Conservation (phyloP, 2,329 filamentous ascomycete species). For the Epichloe elymi region DNA sequence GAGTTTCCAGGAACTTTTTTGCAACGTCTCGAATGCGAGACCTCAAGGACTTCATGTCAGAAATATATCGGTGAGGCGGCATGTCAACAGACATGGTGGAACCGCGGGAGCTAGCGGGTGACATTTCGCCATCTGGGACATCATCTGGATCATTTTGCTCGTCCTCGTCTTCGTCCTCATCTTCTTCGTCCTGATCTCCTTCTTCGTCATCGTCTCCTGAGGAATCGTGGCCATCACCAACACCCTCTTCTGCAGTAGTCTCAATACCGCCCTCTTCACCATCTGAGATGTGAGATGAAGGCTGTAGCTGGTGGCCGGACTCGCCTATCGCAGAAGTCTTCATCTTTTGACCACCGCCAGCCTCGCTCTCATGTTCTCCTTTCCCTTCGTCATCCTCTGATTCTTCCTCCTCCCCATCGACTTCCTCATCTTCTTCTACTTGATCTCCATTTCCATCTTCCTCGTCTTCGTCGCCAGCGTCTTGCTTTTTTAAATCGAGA, state of each 20-base stretch:
- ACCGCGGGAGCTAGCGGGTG: slow-evolving; percentile 51
- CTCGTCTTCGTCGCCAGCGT: slow-evolving; percentile 9
- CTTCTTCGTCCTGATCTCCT: slow-evolving; percentile 35
- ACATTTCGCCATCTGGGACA: slow-evolving; percentile 41
- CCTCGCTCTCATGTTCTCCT: neutral
- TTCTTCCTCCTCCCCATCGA: slow-evolving; percentile 1
- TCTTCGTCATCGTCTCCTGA: slow-evolving; percentile 32
- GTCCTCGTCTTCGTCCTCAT: slow-evolving; percentile 37
- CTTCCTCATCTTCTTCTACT: slow-evolving; percentile 12
- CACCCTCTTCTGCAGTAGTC: slow-evolving; percentile 24
- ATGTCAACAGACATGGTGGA: slow-evolving; percentile 52
- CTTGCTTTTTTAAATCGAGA: slow-evolving; percentile 1
- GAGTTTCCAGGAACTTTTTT: slow-evolving; percentile 68
- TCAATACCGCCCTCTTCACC: slow-evolving; percentile 10
- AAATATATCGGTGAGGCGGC: slow-evolving; percentile 33
- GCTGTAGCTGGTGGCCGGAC: neutral
- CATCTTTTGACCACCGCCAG: slow-evolving; percentile 9
- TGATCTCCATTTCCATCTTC: slow-evolving; percentile 8
- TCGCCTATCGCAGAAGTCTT: slow-evolving; percentile 12
- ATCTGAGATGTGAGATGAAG: neutral
- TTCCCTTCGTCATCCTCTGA: neutral
- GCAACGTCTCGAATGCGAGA: slow-evolving; percentile 63
- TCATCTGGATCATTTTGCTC: slow-evolving; percentile 39
- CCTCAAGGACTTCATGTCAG: slow-evolving; percentile 40
- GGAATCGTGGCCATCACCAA: slow-evolving; percentile 23